A percentile compares a stretch with the other conserved stretches of the same genome.
Evolutionary conservation across 164 flowering plant genomes (phyloP).

Genomic region (Tinospora cordifolia): DNA sequence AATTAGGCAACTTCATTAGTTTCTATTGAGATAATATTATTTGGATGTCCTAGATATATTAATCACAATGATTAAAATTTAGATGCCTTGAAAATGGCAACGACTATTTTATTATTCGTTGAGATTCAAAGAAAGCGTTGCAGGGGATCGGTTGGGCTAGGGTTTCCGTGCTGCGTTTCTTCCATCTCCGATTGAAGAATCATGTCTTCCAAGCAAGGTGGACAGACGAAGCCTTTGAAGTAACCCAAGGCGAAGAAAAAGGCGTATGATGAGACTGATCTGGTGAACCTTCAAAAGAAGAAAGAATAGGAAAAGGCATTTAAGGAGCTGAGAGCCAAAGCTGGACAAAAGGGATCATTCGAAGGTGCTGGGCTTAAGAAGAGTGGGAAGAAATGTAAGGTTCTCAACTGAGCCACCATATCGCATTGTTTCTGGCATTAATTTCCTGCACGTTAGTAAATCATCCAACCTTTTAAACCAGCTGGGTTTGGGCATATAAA

Average conservation of each 20-base stretch:
- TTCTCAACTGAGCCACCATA: neutral
- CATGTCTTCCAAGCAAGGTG: slow-evolving; percentile 82
- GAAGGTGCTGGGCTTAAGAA: slow-evolving; percentile 95
- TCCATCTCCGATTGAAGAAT: slow-evolving; percentile 6
- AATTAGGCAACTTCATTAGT: too few species aligned
- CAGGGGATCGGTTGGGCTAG: neutral
- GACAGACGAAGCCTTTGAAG: slow-evolving; percentile 86
- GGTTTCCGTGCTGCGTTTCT: neutral
- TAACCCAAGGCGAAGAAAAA: slow-evolving; percentile 64
- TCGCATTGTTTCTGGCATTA: neutral
- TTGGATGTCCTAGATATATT: too few species aligned
- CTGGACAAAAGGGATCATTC: slow-evolving; percentile 68
- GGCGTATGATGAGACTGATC: slow-evolving; percentile 80
- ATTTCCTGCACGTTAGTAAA: neutral
- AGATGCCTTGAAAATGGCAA: too few species aligned
- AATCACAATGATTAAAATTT: too few species aligned
- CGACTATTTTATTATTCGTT: too few species aligned
- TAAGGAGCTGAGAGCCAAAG: slow-evolving; percentile 82
- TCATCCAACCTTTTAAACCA: neutral
- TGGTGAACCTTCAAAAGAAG: slow-evolving; percentile 75
- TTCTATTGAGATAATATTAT: too few species aligned
- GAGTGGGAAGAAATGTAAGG: slow-evolving; percentile 81
- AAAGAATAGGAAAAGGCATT: slow-evolving; percentile 94
- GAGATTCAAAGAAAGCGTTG: too few species aligned
- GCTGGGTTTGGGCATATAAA: neutral